Evolutionary conservation across 1,284 basidiomycete genomes (phyloP), one percentile per base, ranked within the genome.

Genomic region (Microbotryomycetes sp.): DNA sequence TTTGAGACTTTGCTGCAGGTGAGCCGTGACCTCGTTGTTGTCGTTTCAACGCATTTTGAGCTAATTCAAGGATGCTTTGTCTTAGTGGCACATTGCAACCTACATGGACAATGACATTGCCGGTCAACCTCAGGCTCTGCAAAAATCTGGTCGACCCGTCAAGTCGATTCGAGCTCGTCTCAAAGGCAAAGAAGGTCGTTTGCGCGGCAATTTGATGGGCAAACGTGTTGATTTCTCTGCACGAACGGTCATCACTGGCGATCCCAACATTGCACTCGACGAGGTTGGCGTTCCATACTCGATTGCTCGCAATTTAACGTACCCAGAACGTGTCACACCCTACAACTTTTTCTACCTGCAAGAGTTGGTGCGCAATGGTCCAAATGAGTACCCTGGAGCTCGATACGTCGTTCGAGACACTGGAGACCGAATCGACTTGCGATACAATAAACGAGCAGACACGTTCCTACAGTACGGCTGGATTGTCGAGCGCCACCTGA

Each of bases 61-160:
- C n/a, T 22, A 36, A 46, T 47, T 52, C n/a, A n/a, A 22, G 0
- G 32, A 14, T 30, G 49, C 25, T 6, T 42, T 3, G 48, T 32
- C 3, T 36, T 65, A 92, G 86, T 98, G 94, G 77, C 96, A 98
- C 75, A 92, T 96, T 64, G 96, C 94, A 6, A 98, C 96, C 0
- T 98, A 98, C 75, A 98, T 99, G 94, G 96, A 99, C 76, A 99
- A 98, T 75, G 93, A 98, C 75, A 94, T 98, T 68, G 92, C 96
- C 31, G 96, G 96, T 60, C 92, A 97, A 48, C 96, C 96, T 0
- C 93, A 97, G 75, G 92, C 94, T 1, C 79, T 97, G 72, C 96
- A 98, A 75, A 98, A 98, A 77, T 96, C 92, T 31, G 96, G 96
- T 36, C 84, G 96, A 65, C 94, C 96, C 7, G 89, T 99, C 70